phyloP scores from a whole-genome alignment of 768 basidiomycete genomes.

The Lactarius deliciosus region DNA sequence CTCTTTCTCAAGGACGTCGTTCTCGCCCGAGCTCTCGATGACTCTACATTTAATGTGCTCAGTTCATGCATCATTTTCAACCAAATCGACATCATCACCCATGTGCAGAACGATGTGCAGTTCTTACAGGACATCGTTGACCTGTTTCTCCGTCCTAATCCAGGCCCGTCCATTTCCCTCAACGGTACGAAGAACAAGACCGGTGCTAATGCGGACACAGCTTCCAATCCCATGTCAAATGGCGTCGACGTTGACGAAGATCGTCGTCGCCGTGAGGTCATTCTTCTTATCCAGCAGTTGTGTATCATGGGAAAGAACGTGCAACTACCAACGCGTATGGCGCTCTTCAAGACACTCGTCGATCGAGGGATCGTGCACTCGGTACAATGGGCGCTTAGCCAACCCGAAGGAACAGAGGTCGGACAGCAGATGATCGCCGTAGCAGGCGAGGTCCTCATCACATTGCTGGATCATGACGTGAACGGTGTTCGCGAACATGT shows the following conservation, averaged over 20 bases:
- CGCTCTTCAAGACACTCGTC: constrained; percentile 82
- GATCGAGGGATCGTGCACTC: constrained; percentile 87
- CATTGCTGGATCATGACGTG: constrained; percentile 88
- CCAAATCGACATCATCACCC: constrained; percentile 95
- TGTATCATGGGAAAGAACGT: constrained; percentile 97
- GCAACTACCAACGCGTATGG: constrained; percentile 81
- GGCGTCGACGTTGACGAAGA: constrained; percentile 29
- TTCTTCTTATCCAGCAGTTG: constrained; percentile 87
- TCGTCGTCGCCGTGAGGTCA: constrained; percentile 65
- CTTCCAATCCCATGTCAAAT: constrained; percentile 19
- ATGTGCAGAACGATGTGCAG: constrained; percentile 73
- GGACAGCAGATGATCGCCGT: constrained; percentile 68
- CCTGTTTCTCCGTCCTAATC: constrained; percentile 51
- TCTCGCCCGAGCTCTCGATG: constrained; percentile 90
- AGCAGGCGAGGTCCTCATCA: constrained; percentile 81
- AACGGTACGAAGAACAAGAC: constrained; percentile 33
- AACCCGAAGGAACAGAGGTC: constrained; percentile 54
- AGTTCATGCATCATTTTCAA: constrained; percentile 98
- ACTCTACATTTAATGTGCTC: constrained; percentile 94
- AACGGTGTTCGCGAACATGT: constrained; percentile 83
- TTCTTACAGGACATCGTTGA: constrained; percentile 79
- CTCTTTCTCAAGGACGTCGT: constrained; percentile 99
- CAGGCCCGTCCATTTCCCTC: constrained; percentile 33
- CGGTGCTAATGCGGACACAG: constrained; percentile 32
- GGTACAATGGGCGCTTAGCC: constrained; percentile 89